phyloP scores from a whole-genome alignment of 345 rosid genomes.

The Eucalyptus erythrocorys region DNA sequence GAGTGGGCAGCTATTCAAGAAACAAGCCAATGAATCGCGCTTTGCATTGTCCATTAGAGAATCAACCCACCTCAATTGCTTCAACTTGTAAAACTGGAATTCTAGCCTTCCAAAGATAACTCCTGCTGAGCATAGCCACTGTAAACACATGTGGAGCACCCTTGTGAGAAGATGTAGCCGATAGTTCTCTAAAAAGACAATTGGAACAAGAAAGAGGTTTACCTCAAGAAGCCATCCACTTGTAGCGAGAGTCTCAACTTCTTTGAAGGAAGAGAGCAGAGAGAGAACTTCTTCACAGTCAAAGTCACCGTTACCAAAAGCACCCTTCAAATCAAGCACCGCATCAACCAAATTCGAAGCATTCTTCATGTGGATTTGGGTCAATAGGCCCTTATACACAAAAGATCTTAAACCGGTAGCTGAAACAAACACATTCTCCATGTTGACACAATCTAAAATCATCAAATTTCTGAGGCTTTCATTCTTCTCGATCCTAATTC shows the following conservation, averaged over 20 bases:
- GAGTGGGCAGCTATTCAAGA: background rate
- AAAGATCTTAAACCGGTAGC: background rate
- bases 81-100: constrained; percentile 1
- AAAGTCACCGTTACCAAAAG: background rate
- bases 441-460: background rate
- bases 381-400: background rate
- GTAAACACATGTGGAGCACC: background rate
- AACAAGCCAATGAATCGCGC: constrained; percentile 3
- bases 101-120: background rate
- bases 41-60: background rate
- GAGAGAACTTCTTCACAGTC: constrained; percentile 3
- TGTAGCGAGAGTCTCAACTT: background rate
- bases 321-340: background rate
- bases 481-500: background rate
- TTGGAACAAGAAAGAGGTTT: background rate
- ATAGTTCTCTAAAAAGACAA: background rate
- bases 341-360: background rate
- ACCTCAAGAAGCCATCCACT: constrained; percentile 10
- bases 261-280: background rate
- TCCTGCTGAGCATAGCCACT: constrained; percentile 6
- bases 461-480: background rate
- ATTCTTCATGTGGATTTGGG: background rate
- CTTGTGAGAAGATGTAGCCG: background rate
- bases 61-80: constrained; percentile 1
- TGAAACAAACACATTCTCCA: background rate